Evolutionary conservation across 176 grass and related monocot genomes (phyloP), one percentile per base, ranked within the genome.

Genomic region (Musa beccarii): DNA sequence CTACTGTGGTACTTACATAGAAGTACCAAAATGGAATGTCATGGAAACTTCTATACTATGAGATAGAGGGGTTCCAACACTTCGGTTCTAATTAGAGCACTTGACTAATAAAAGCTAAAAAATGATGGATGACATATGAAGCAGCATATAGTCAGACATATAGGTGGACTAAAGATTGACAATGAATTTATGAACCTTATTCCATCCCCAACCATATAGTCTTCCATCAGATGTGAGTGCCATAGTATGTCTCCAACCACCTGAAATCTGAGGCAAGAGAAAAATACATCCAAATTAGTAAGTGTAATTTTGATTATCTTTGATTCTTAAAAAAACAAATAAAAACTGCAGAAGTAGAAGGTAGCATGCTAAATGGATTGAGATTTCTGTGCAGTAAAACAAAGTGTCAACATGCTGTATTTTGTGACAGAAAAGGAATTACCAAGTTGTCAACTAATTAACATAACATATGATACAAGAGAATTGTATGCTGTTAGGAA

Each of bases 151-250:
- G 21, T 22, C 61, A 63, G 61, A 63, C 17, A 21, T 67, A 70
- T 12, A 59, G 34, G 4, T 28, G 8, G 20, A 12, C 20, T 51
- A 19, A 79, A 24, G 59, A 71, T 71, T 64, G 81, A 57, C 26
- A 59, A 75, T 55, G 70, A 74, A n/a, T 81, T 1, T 66, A 10
- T 14, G 64, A 81, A 94, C 95, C 90, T 99, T 99, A 81, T 99
- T 99, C 95, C 95, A 99, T 63, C 95, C 95, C 88, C 95, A 99
- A 78, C 95, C 95, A 64, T 91, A 99, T 76, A 99, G 95, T 57
- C 87, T 94, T 80, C 95, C 90, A 78, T 99, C 95, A 66, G 84
- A 84, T 59, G 88, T 89, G 76, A 94, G 88, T n/a, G 95, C 95
- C 95, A 91, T 92, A 5, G 95, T 99, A 79, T 99, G 95, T 66